Conservation (phyloP, 78 protist genomes). For the Parvularia atlantis region DNA sequence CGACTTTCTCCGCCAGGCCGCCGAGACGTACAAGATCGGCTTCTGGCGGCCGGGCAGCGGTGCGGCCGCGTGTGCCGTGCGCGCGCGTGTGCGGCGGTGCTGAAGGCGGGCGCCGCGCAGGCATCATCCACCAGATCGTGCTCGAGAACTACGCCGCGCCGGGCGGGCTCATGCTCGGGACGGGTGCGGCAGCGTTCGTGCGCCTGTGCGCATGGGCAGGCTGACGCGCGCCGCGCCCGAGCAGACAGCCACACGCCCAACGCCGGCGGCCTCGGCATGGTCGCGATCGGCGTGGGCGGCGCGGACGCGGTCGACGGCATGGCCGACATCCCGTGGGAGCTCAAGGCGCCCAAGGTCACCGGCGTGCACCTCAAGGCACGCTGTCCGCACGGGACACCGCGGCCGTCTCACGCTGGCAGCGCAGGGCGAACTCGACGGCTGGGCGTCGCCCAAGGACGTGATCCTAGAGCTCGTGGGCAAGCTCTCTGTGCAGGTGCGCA, state of each 20-base stretch:
- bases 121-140: slow-evolving; percentile 91
- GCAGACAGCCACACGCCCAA: slow-evolving; percentile 85
- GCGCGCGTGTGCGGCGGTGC: too few relatives aligned
- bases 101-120: too few relatives aligned
- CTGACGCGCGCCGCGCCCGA: too few relatives aligned
- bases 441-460: slow-evolving; percentile 86
- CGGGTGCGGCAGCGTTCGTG: too few relatives aligned
- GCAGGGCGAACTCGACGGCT: slow-evolving; percentile 13
- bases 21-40: slow-evolving; percentile 58
- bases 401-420: background rate
- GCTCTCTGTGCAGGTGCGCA: slow-evolving; percentile 67
- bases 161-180: slow-evolving; percentile 85
- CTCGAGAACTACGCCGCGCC: slow-evolving; percentile 92
- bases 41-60: slow-evolving; percentile 91
- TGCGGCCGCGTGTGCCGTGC: too few relatives aligned
- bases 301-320: slow-evolving; percentile 91
- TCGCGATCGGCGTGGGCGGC: slow-evolving; percentile 86
- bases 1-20: slow-evolving; percentile 70
- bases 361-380: slow-evolving; percentile 85
- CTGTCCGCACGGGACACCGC: slow-evolving; percentile 8
- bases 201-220: too few relatives aligned
- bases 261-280: slow-evolving; percentile 83
- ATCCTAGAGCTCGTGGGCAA: slow-evolving; percentile 81
- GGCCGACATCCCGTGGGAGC: slow-evolving; percentile 88
- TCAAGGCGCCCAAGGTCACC: slow-evolving; percentile 88